Conservation (phyloP, 108 stramenopile genomes). For the Bacterosira constricta region DNA sequence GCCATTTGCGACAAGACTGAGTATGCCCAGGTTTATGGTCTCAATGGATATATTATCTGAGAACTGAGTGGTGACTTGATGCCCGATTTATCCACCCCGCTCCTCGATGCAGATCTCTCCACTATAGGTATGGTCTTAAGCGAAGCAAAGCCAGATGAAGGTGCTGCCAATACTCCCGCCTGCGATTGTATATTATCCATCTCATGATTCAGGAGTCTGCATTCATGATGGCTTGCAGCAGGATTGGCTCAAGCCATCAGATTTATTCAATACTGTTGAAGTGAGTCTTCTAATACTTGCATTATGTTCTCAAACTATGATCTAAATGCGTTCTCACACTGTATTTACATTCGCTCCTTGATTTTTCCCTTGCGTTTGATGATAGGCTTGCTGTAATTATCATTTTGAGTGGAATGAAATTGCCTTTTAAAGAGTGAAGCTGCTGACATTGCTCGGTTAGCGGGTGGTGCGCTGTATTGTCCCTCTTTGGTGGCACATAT, state of each 20-base stretch:
- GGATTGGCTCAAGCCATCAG: not conserved
- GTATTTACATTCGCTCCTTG: no score
- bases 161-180: not conserved
- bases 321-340: no score
- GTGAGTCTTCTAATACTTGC: no score
- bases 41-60: slow-evolving; percentile 38
- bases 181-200: not conserved
- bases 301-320: no score
- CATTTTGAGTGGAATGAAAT: no score
- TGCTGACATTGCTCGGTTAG: no score
- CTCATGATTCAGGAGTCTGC: not conserved
- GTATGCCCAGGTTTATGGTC: slow-evolving; percentile 24
- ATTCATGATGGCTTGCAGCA: not conserved
- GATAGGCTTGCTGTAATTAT: no score
- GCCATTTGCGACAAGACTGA: slow-evolving; percentile 30
- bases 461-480: no score
- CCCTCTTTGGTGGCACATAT: no score
- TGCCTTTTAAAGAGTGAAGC: no score
- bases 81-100: slow-evolving; percentile 22
- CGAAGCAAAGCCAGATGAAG: not conserved
- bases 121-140: no score
- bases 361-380: no score
- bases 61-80: slow-evolving; percentile 20
- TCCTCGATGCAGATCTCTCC: slow-evolving; percentile 38
- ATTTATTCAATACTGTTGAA: not conserved